A percentile compares a stretch with the other conserved stretches of the same genome.
Conservation (phyloP, 2,329 filamentous ascomycete genomes). For the Hypoxylon sp. region DNA sequence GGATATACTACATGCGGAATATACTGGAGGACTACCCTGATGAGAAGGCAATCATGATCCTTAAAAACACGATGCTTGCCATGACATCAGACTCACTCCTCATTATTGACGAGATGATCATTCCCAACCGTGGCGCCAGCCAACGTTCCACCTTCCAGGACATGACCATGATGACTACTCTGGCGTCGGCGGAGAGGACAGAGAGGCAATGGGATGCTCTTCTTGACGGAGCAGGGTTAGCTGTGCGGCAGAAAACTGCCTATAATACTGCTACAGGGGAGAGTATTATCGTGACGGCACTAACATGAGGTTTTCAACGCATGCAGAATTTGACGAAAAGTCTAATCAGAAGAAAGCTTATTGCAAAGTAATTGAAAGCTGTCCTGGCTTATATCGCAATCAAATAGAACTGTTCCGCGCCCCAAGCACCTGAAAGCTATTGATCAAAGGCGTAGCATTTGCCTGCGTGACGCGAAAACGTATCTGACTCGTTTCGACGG, state of each 20-base stretch:
- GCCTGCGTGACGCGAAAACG: conserved; percentile 48
- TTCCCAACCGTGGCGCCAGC: conserved; percentile 53
- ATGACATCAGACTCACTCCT: neutral
- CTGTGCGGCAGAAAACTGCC: neutral
- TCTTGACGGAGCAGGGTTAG: conserved; percentile 38
- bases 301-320: neutral
- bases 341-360: neutral
- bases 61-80: neutral
- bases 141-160: conserved; percentile 47
- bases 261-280: neutral
- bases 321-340: neutral
- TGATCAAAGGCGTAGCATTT: conserved; percentile 47
- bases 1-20: neutral
- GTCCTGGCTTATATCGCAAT: neutral
- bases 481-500: conserved; percentile 39
- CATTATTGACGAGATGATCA: conserved; percentile 59
- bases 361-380: neutral
- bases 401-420: neutral
- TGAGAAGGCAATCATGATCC: neutral
- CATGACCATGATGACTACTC: neutral
- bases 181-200: conserved; percentile 22
- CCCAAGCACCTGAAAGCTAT: conserved; percentile 47
- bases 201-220: conserved; percentile 51
- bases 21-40: neutral
- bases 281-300: neutral